Evolutionary conservation across 2,329 filamentous ascomycete genomes (phyloP).

Genomic region (Penicillium decumbens): DNA sequence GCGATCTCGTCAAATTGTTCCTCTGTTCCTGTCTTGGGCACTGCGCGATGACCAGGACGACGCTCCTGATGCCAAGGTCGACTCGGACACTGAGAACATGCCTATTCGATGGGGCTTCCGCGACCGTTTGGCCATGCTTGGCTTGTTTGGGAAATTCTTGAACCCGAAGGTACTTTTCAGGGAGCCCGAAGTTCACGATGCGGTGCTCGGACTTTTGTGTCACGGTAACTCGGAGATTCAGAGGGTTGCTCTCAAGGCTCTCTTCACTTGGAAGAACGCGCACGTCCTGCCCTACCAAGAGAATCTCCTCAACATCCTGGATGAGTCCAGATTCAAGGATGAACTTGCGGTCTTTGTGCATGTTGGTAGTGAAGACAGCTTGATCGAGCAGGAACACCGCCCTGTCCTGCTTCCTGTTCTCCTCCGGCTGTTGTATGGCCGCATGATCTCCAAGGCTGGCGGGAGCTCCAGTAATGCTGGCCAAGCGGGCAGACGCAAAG

Average conservation of each 20-base stretch:
- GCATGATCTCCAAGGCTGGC: slow-evolving; percentile 77
- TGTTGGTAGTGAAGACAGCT: slow-evolving; percentile 58
- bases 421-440: slow-evolving; percentile 80
- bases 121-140: slow-evolving; percentile 79
- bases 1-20: slow-evolving; percentile 76
- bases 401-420: slow-evolving; percentile 75
- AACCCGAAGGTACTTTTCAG: slow-evolving; percentile 83
- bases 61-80: slow-evolving; percentile 20
- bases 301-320: slow-evolving; percentile 77
- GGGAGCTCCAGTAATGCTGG: slow-evolving; percentile 72
- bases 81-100: slow-evolving; percentile 15
- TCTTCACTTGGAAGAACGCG: slow-evolving; percentile 83
- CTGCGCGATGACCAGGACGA: slow-evolving; percentile 47
- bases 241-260: slow-evolving; percentile 73
- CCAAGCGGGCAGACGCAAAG: slow-evolving; percentile 70
- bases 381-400: slow-evolving; percentile 70
- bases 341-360: slow-evolving; percentile 87
- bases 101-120: slow-evolving; percentile 43
- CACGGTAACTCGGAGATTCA: slow-evolving; percentile 92
- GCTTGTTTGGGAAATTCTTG: slow-evolving; percentile 74
- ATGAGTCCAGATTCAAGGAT: slow-evolving; percentile 87
- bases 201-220: slow-evolving; percentile 68
- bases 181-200: slow-evolving; percentile 67
- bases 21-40: slow-evolving; percentile 81
- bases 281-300: slow-evolving; percentile 75